phyloP scores from a whole-genome alignment of 352 stramenopile genomes.

The Phytophthora foliorum region DNA sequence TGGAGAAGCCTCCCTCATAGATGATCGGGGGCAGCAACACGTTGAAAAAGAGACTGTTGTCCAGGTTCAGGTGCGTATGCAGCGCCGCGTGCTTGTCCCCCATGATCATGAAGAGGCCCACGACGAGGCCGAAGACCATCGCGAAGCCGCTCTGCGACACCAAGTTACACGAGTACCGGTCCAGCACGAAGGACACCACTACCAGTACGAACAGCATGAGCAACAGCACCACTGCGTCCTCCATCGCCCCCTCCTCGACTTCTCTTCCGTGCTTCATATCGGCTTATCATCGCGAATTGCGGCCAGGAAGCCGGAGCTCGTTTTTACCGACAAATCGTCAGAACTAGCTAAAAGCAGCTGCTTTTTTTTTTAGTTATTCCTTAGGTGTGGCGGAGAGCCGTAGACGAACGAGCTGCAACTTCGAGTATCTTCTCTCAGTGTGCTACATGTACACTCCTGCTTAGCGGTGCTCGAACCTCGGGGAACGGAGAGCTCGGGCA shows the following conservation, averaged over 20 bases:
- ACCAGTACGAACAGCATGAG: slow-evolving; percentile 88
- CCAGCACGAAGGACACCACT: slow-evolving; percentile 86
- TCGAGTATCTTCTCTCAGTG: no score
- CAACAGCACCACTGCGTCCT: slow-evolving; percentile 85
- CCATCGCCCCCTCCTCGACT: slow-evolving; percentile 53
- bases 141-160: slow-evolving; percentile 88
- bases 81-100: slow-evolving; percentile 67
- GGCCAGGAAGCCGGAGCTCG: slow-evolving; percentile 9
- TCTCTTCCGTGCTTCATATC: slow-evolving; percentile 39
- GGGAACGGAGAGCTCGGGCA: slow-evolving; percentile 9
- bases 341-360: slow-evolving; percentile 36
- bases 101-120: slow-evolving; percentile 76
- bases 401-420: no score
- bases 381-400: slow-evolving; percentile 24
- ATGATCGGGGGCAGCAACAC: slow-evolving; percentile 90
- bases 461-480: slow-evolving; percentile 40
- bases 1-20: slow-evolving; percentile 88
- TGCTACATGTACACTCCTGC: no score
- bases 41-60: slow-evolving; percentile 90
- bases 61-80: slow-evolving; percentile 81
- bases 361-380: slow-evolving; percentile 25
- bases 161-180: slow-evolving; percentile 85
- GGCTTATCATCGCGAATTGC: slow-evolving; percentile 29
- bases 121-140: slow-evolving; percentile 77
- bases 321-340: slow-evolving; percentile 31